Evolutionary conservation across 805 yeast genomes (phyloP).

Genomic region (Hanseniaspora valbyensis): DNA sequence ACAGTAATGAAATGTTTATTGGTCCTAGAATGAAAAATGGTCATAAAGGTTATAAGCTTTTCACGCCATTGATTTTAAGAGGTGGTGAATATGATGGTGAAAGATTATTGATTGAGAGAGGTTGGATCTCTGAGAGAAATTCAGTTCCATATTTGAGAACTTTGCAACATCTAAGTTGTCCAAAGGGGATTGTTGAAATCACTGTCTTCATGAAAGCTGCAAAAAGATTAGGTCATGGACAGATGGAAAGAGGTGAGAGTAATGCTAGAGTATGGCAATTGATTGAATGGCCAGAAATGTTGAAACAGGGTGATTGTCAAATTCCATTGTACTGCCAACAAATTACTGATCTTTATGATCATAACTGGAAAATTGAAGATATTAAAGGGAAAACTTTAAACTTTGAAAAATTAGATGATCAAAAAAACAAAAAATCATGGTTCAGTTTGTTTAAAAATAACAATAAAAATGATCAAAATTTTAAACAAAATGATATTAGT

Average conservation of each 20-base stretch:
- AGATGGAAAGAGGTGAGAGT: conserved; percentile 60
- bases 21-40: conserved; percentile 78
- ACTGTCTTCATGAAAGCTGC: conserved; percentile 65
- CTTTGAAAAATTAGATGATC: neutral
- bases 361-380: conserved; percentile 35
- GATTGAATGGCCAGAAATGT: conserved; percentile 72
- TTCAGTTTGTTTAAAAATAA: neutral
- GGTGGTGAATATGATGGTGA: conserved; percentile 44
- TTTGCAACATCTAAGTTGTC: conserved; percentile 60
- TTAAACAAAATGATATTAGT: neutral
- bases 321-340: conserved; percentile 71
- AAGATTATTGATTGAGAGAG: conserved; percentile 74
- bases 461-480: neutral
- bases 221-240: conserved; percentile 48
- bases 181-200: conserved; percentile 55
- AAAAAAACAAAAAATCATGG: neutral
- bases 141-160: conserved; percentile 44
- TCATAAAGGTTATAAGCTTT: conserved; percentile 62
- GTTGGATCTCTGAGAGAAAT: conserved; percentile 75
- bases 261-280: conserved; percentile 63
- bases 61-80: conserved; percentile 70
- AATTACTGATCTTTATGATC: conserved; percentile 54
- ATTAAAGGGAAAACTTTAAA: neutral
- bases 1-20: conserved; percentile 76
- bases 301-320: conserved; percentile 48